Base-by-base conservation (phyloP, 176 grass and related monocot genomes). In the Hsuehochloa calcarea region DNA sequence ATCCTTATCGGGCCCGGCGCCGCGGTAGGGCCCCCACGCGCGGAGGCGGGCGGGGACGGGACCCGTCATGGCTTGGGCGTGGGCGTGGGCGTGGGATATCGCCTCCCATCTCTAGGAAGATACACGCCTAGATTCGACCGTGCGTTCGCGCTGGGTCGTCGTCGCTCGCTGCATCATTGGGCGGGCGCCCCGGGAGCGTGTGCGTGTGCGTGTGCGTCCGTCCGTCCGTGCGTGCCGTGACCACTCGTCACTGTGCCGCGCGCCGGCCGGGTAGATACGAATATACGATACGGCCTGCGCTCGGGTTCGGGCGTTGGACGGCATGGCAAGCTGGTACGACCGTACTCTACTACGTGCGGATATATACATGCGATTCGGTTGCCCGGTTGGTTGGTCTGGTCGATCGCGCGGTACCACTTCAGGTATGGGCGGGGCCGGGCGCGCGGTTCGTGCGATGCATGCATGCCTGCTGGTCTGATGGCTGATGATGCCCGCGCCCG, bases 61-160 rank as follows among this genome's bases (percentile, higher is more conserved):
- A 27, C 37, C 55, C 74, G 72, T 76, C 26, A 10, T 17, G 71
- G 69, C 41, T 16, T 47, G 43, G 41, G 45, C 13, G 16, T 47
- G 43, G 41, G 45, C 13, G 22, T 15, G 47, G 6, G 49, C 68
- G 43, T 47, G 41, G 69, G 69, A 72, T 10, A 43, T 29, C 20
- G 49, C 34, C 78, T 12, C 46, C 14, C 1, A 1, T 68, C 70
- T 74, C 70, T 29, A 87, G 35, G 61, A 81, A 76, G 78, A 76
- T 87, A 23, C 78, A 63, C 31, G 22, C 16, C 31, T n/a, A 58
- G 79, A 87, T 87, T 75, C 59, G 25, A 19, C 39, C 27, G 27
- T 20, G 38, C 37, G 8, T 31, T 6, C 50, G 49, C 15, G 4
- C 49, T 16, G 49, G 49, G 49, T 46, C 44, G 44, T 46, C 44